Evolutionary conservation across 257 asterid genomes (phyloP).

Genomic region (Sherardia arvensis): DNA sequence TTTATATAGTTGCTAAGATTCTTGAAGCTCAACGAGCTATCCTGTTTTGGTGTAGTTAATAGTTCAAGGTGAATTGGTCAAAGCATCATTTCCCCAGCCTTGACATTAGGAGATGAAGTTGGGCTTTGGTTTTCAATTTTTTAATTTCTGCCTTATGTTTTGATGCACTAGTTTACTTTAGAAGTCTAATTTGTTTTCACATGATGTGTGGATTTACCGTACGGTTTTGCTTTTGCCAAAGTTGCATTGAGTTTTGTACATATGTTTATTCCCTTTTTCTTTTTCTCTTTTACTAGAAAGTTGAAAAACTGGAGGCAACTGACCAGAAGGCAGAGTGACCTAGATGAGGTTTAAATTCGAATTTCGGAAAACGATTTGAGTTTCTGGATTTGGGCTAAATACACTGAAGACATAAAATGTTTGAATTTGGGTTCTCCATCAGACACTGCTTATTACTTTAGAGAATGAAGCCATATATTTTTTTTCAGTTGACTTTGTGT

Average conservation of each 20-base stretch:
- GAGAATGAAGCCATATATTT: background rate
- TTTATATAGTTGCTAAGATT: background rate
- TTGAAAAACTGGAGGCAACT: background rate
- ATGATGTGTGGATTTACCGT: background rate
- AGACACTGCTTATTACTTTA: background rate
- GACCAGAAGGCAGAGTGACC: slow-evolving; percentile 6
- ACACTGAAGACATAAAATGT: background rate
- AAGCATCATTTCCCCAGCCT: background rate
- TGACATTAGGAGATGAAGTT: background rate
- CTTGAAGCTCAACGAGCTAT: background rate
- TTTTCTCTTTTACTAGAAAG: background rate
- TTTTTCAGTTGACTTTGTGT: background rate
- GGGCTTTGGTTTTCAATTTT: background rate
- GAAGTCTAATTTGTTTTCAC: background rate
- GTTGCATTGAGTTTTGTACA: background rate
- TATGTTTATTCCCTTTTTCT: background rate
- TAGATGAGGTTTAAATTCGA: background rate
- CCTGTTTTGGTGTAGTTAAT: background rate
- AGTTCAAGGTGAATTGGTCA: background rate
- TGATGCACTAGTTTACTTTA: background rate
- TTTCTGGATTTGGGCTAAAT: background rate
- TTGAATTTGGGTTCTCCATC: background rate
- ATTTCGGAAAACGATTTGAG: background rate
- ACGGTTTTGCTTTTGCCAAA: background rate
- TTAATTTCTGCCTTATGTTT: background rate